Base-by-base conservation (phyloP, 257 asterid genomes). In the Hygrophila difformis region DNA sequence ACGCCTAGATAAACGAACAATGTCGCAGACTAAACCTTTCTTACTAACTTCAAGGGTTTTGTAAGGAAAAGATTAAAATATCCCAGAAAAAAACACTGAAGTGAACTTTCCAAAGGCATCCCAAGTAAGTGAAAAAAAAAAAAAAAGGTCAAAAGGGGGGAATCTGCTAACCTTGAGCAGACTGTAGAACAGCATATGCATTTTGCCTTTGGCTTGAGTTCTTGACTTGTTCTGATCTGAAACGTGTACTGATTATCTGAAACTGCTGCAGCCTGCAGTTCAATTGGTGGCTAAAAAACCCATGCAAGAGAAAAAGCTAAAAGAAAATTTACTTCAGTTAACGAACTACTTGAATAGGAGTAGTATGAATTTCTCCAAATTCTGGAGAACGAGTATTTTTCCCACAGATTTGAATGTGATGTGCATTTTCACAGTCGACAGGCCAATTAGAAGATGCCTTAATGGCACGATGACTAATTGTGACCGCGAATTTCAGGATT, bases 81-180 rank as follows among this genome's bases (percentile, higher is more conserved):
- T 34, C 26, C 26, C 24, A 3, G 46, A 55, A 49, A 41, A 53
- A 64, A 47, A 66, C 54, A 24, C 3, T 29, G 36, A 14, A 44
- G 62, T 47, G 53, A 60, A 60, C 65, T 56, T 64, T 60, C 66
- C 59, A 52, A 44, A 43, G 47, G 55, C 61, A 14, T 49, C 14
- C n/a, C 15, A 34, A 2, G 1, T n/a, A n/a, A n/a, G n/a, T n/a
- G n/a, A n/a, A n/a, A n/a, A n/a, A n/a, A n/a, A n/a, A 15, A 12
- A 15, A 23, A 26, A 40, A 35, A 47, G 26, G 61, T 53, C 57
- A 58, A 47, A 35, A 39, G 42, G 29, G 22, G 18, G 51, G 44
- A 55, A 48, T 49, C 57, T 49, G 15, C 49, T 37, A 37, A 39
- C 26, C 45, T 40, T 16, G n/a, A n/a, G n/a, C n/a, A n/a, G n/a